Conservation (phyloP, 352 stramenopile genomes). For the Globisporangium mamillatum region DNA sequence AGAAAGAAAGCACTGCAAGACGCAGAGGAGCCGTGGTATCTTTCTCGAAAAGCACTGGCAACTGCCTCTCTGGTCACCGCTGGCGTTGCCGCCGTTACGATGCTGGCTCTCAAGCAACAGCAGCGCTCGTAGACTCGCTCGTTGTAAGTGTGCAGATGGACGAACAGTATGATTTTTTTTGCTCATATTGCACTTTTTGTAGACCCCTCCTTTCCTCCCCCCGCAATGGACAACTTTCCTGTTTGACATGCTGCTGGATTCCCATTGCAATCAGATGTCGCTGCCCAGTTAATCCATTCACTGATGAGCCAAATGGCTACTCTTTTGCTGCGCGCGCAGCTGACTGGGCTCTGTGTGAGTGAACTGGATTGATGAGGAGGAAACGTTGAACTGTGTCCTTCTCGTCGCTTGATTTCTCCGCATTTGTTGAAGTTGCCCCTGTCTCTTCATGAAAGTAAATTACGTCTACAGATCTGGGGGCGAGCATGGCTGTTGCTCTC, state of each 20-base stretch:
- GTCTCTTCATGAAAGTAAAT: constrained; percentile 10
- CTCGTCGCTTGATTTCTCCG: not conserved
- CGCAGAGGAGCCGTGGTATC: constrained; percentile 53
- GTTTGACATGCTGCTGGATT: constrained; percentile 5
- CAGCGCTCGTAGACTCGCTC: constrained; percentile 19
- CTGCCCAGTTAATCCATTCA: not conserved
- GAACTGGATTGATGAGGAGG: not conserved
- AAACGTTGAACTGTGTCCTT: constrained; percentile 6
- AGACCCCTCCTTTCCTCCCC: not conserved
- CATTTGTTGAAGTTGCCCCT: constrained; percentile 9
- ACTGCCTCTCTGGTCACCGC: constrained; percentile 70
- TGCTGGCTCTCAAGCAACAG: constrained; percentile 64
- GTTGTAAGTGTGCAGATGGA: constrained; percentile 1
- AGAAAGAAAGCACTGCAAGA: constrained; percentile 5
- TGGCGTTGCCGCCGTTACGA: constrained; percentile 54
- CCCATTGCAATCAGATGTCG: constrained; percentile 1
- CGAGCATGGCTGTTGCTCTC: constrained; percentile 3
- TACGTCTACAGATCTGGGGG: constrained; percentile 3
- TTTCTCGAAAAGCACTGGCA: constrained; percentile 53
- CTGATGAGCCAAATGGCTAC: not conserved
- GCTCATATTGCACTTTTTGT: constrained; percentile 11
- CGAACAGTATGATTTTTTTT: not conserved
- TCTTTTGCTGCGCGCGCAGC: constrained; percentile 3
- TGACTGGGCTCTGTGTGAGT: not conserved
- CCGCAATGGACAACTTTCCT: constrained; percentile 12